phyloP scores from a whole-genome alignment of 169 alveolate genomes.

The Toxoplasma gondii region DNA sequence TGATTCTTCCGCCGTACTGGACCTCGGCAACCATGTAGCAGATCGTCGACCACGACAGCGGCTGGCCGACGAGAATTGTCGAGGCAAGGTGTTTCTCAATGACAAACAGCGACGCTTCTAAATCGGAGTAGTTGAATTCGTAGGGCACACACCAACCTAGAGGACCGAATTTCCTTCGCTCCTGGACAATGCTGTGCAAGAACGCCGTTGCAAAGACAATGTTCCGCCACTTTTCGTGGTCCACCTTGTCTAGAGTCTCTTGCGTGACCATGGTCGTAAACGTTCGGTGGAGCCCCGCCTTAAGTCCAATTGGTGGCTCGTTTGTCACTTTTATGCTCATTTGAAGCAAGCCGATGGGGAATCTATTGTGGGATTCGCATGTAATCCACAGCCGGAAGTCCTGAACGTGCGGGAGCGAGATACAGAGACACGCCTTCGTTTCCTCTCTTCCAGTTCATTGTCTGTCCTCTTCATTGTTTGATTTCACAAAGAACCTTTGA shows the following conservation, averaged over 20 bases:
- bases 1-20: constrained; percentile 97
- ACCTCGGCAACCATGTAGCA: constrained; percentile 96
- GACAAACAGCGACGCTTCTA: constrained; percentile 94
- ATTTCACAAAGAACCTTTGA: too few relatives aligned
- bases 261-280: constrained; percentile 90
- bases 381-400: constrained; percentile 83
- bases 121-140: constrained; percentile 95
- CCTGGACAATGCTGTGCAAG: constrained; percentile 85
- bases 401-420: constrained; percentile 72
- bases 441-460: background rate
- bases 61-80: constrained; percentile 82
- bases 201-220: constrained; percentile 91
- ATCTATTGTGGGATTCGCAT: constrained; percentile 91
- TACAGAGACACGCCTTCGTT: background rate
- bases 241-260: constrained; percentile 94
- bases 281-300: constrained; percentile 95
- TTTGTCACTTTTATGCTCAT: constrained; percentile 95
- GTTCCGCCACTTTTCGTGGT: constrained; percentile 93
- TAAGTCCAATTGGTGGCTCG: constrained; percentile 96
- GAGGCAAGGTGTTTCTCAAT: constrained; percentile 94
- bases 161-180: constrained; percentile 94
- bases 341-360: constrained; percentile 96
- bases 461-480: too few relatives aligned
- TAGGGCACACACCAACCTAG: constrained; percentile 98
- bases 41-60: constrained; percentile 91